A percentile compares a stretch with the other conserved stretches of the same genome.
Conservation (phyloP, 1,284 basidiomycete species). For the Ceratobasidium sp. region DNA sequence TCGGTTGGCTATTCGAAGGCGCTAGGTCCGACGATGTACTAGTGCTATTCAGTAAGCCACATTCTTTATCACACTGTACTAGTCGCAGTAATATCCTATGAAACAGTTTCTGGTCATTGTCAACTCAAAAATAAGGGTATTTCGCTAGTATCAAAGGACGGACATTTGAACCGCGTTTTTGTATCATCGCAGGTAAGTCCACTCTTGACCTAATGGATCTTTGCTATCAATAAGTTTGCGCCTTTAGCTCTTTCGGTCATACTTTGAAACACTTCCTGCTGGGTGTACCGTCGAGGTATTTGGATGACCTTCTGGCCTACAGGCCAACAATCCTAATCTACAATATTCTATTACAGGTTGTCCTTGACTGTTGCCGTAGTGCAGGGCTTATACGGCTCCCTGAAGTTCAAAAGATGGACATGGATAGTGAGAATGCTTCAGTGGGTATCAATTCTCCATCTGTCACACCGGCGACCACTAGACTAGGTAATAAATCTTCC, state of each 20-base stretch:
- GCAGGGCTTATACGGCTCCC: not conserved
- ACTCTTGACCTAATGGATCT: too few species aligned
- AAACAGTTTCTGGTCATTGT: constrained; percentile 9
- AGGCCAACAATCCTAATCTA: not conserved
- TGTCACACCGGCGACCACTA: not conserved
- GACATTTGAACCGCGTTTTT: not conserved
- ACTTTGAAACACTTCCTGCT: not conserved
- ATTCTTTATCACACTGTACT: not conserved
- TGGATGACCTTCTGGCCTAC: not conserved
- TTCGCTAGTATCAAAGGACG: not conserved
- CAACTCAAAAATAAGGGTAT: not conserved
- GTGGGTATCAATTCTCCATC: not conserved
- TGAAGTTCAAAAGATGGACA: not conserved
- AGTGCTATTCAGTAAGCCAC: constrained; percentile 2
- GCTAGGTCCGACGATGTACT: not conserved
- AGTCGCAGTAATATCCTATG: not conserved
- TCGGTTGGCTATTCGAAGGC: not conserved
- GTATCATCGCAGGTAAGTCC: not conserved
- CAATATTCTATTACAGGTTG: not conserved
- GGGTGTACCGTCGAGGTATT: constrained; percentile 6
- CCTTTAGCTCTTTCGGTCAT: not conserved
- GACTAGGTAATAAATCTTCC: too few species aligned
- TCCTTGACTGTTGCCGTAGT: constrained; percentile 12
- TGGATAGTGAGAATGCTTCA: not conserved
- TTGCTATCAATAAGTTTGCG: not conserved